Evolutionary conservation across 2,329 filamentous ascomycete species (phyloP).

Genomic region (Exophiala xenobiotica): DNA sequence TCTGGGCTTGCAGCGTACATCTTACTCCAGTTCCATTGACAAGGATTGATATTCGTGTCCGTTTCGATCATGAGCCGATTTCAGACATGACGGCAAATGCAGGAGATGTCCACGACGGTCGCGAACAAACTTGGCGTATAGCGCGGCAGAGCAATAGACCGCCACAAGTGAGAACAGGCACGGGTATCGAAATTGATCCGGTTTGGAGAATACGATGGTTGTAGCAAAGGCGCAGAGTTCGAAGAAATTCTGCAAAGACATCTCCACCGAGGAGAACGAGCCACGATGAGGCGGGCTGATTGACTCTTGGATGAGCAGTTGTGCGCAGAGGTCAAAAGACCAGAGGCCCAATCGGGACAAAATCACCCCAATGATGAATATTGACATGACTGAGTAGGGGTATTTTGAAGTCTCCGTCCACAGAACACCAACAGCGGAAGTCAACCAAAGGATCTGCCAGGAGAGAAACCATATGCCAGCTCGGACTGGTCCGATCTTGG

Average conservation of each 20-base stretch:
- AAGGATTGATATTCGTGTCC: conserved; percentile 2
- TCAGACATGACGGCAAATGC: conserved; percentile 42
- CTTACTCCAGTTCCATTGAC: not conserved
- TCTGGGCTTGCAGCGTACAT: no score
- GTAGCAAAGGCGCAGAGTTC: conserved; percentile 66
- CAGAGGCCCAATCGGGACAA: conserved; percentile 61
- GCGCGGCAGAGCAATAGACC: conserved; percentile 47
- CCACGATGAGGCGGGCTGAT: conserved; percentile 60
- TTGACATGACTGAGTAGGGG: conserved; percentile 42
- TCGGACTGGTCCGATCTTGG: conserved; percentile 58
- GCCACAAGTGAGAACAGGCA: conserved; percentile 58
- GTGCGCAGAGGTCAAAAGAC: conserved; percentile 61
- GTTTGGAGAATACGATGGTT: conserved; percentile 64
- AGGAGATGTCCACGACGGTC: conserved; percentile 60
- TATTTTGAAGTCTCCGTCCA: conserved; percentile 35
- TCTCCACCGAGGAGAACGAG: conserved; percentile 67
- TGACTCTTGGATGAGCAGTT: conserved; percentile 60
- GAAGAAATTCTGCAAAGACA: conserved; percentile 66
- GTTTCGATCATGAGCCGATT: not conserved
- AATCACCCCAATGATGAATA: conserved; percentile 52
- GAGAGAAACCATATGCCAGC: conserved; percentile 69
- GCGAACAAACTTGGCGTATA: conserved; percentile 47
- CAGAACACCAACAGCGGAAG: conserved; percentile 47
- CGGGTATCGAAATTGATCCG: conserved; percentile 65
- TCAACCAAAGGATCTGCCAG: conserved; percentile 63